phyloP scores from a whole-genome alignment of 176 grass and related monocot species.

The Hordeum marinum region DNA sequence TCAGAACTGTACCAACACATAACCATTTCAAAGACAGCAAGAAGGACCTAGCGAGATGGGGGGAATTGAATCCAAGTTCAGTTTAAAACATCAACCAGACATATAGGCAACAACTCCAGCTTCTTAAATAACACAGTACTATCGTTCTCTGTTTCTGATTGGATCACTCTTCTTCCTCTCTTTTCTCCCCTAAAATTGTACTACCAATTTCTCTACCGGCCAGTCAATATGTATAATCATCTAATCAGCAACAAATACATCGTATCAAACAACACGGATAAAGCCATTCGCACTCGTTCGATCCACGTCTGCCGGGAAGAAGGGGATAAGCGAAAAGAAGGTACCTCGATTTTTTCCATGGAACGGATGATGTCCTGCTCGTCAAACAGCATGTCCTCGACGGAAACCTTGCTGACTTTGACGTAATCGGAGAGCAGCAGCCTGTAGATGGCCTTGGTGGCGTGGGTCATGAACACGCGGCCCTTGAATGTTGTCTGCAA shows the following conservation, averaged over 20 bases:
- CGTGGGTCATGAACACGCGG: slow-evolving; percentile 92
- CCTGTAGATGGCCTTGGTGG: slow-evolving; percentile 93
- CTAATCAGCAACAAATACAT: not conserved
- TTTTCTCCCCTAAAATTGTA: not conserved
- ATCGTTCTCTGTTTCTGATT: not conserved
- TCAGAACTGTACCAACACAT: not conserved
- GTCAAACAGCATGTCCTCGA: slow-evolving; percentile 89
- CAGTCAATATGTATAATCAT: not conserved
- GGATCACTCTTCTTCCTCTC: not conserved
- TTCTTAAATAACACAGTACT: not conserved
- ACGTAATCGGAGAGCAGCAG: slow-evolving; percentile 83
- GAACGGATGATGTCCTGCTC: slow-evolving; percentile 83
- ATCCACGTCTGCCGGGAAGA: not conserved
- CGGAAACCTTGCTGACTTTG: slow-evolving; percentile 96
- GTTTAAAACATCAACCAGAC: not conserved
- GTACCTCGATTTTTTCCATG: slow-evolving; percentile 92
- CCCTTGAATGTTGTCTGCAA: slow-evolving; percentile 85
- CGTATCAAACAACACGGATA: not conserved
- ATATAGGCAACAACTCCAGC: not conserved
- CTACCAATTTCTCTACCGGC: not conserved
- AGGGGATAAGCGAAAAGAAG: not conserved
- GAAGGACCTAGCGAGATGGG: not conserved
- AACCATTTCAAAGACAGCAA: not conserved
- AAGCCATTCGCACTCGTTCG: not conserved
- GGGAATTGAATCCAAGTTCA: not conserved